Percentiles rank a stretch among this genome's conserved stretches.
Evolutionary conservation across 495 filamentous ascomycete genomes (phyloP).

Genomic region (Oleoguttula mirabilis): DNA sequence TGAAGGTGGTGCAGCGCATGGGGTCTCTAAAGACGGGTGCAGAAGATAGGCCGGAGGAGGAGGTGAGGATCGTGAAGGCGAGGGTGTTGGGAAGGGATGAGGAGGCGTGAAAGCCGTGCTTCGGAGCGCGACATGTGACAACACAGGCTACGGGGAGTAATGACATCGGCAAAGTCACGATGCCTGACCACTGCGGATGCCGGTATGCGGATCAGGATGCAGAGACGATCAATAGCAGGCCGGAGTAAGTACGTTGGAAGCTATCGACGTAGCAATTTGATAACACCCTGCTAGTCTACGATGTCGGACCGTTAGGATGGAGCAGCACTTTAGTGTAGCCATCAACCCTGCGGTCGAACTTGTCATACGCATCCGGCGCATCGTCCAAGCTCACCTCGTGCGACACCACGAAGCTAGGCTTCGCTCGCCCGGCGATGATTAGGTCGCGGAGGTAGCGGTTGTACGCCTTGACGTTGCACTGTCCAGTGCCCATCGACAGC

Average conservation of each 20-base stretch:
- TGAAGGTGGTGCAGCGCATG: slow-evolving; percentile 77
- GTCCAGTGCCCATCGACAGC: slow-evolving; percentile 29
- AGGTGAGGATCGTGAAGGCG: slow-evolving; percentile 70
- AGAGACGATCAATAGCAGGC: no score
- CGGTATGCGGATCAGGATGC: no score
- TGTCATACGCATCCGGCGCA: slow-evolving; percentile 51
- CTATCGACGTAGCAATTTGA: no score
- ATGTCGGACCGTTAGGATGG: slow-evolving; percentile 26
- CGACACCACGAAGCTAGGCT: slow-evolving; percentile 45
- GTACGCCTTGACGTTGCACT: slow-evolving; percentile 51
- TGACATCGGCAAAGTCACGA: no score
- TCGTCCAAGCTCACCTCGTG: slow-evolving; percentile 46
- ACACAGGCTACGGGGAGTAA: background rate
- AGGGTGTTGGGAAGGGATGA: slow-evolving; percentile 49
- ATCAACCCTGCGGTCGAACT: slow-evolving; percentile 57
- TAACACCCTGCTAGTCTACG: no score
- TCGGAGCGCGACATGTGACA: background rate
- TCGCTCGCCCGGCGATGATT: slow-evolving; percentile 46
- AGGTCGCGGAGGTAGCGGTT: slow-evolving; percentile 46
- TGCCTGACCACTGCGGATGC: no score
- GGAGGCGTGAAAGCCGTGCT: slow-evolving; percentile 19
- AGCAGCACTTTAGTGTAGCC: slow-evolving; percentile 34
- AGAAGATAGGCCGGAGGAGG: slow-evolving; percentile 69
- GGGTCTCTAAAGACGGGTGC: slow-evolving; percentile 74
- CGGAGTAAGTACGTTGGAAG: no score